Percentiles rank a stretch among this genome's conserved stretches.
Evolutionary conservation across 768 basidiomycete genomes (phyloP).

Genomic region (Solioccasus polychromus): DNA sequence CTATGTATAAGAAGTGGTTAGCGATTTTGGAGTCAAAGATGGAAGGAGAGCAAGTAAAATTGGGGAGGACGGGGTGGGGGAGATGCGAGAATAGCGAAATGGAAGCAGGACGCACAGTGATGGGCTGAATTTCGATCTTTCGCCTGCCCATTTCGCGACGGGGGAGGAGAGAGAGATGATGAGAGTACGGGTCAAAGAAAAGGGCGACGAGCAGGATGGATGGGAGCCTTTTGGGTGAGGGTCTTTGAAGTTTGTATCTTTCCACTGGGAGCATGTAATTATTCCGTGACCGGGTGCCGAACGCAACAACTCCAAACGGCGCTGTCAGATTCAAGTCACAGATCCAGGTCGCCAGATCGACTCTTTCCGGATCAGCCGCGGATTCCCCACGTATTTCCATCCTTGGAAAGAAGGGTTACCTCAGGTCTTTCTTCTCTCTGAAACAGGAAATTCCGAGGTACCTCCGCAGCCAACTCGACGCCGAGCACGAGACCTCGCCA

Average conservation of each 20-base stretch:
- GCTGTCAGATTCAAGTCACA: slow-evolving; percentile 31
- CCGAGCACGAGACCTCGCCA: too few species aligned
- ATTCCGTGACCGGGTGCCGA: slow-evolving; percentile 40
- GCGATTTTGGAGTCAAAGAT: slow-evolving; percentile 32
- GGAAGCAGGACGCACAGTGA: slow-evolving; percentile 52
- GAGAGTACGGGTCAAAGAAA: slow-evolving; percentile 19
- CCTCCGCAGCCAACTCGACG: slow-evolving; percentile 26
- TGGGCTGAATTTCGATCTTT: slow-evolving; percentile 83
- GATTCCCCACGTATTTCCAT: slow-evolving; percentile 14
- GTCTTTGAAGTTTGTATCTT: slow-evolving; percentile 35
- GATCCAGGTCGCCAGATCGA: slow-evolving; percentile 25
- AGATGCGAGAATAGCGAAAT: slow-evolving; percentile 20
- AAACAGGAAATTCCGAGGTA: background rate
- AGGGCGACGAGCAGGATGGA: slow-evolving; percentile 20
- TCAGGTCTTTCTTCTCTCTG: background rate
- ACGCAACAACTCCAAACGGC: slow-evolving; percentile 35
- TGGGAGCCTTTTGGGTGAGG: slow-evolving; percentile 33
- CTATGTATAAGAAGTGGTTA: slow-evolving; percentile 51
- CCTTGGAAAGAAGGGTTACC: background rate
- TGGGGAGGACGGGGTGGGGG: slow-evolving; percentile 22
- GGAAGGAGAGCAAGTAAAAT: slow-evolving; percentile 30
- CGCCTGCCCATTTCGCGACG: slow-evolving; percentile 58
- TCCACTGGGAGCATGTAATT: slow-evolving; percentile 35
- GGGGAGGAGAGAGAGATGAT: slow-evolving; percentile 11
- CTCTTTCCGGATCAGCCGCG: slow-evolving; percentile 29